Base-by-base conservation (phyloP, 805 yeast genomes). In the Dipodascus geniculatus region DNA sequence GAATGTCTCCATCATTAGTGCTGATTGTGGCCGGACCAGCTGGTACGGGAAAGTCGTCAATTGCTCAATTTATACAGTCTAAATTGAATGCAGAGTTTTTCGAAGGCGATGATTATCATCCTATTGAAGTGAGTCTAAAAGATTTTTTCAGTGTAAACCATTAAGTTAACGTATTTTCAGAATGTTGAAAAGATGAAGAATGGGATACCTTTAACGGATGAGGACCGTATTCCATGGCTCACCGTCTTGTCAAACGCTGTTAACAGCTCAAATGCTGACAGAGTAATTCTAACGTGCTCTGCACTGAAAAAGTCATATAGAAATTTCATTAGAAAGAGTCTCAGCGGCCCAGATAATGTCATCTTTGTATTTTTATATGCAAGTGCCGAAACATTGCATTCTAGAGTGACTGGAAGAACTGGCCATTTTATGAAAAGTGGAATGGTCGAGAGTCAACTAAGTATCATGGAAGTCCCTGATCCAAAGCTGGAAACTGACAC, bases 161-260 rank as follows among this genome's bases (percentile, higher is more conserved):
- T 28, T 28, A 28, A 6, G 33, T 28, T 28, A n/a, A n/a, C n/a
- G 33, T 28, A 6, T 28, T 6, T 28, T 24, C 22, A 55, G 53
- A 93, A 93, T 65, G 73, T 91, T 14, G 81, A 75, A 19, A 93
- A 93, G 67, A 93, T 93, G 99, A 68, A 85, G 1, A 62, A 72
- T 20, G 95, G 95, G 0, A 74, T 78, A 20, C 95, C 98, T 1
- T 72, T 93, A 55, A 79, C 82, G 0, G 99, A 93, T 64, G 93
- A 82, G 1, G 99, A 93, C 67, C 72, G 99, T 56, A 86, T 91
- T 90, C 90, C 78, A 1, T 93, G 99, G 99, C 74, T 93, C 19
- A 61, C 66, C n/a, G 74, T 82, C 2, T 50, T 60, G 14, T 64
- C 64, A 23, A 63, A 63, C 23, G 66, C 66, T 2, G 63, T 60